Evolutionary conservation across 495 filamentous ascomycete genomes (phyloP), one percentile per base, ranked within the genome.

Genomic region (Tirmania nivea): DNA sequence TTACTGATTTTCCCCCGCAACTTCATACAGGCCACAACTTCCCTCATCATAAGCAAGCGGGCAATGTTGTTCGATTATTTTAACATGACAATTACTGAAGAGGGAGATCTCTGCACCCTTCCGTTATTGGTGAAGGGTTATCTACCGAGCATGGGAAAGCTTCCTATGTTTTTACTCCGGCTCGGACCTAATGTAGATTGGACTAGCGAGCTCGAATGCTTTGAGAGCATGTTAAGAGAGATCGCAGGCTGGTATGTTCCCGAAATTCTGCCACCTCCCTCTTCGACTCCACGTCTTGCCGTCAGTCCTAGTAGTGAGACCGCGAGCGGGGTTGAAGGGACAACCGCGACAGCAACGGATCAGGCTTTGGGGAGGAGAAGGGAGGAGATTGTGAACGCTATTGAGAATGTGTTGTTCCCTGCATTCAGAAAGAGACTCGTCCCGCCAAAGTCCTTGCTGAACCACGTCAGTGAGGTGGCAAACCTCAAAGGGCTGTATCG

Each of bases 11-110:
- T 31, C 25, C 25, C 25, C 25, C 25, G 25, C 25, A 31, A 31
- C 25, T 31, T 31, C 7, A 31, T 7, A 52, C 49, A 52, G 17
- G 31, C 61, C 55, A 62, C 55, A 20, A 57, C 61, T 39, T 62
- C 65, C 14, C 73, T 78, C 14, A 74, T 99, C 14, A 70, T 94
- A 34, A 74, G 78, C 36, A 75, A 81, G 4, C 74, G 84, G 16
- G 80, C 86, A 55, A 92, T 99, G 85, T 75, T 99, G 2, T 68
- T 75, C 21, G 89, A 95, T 64, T 99, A 99, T 67, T 95, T 99
- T 69, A 76, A 79, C 12, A 64, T 99, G 49, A 78, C 92, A 52
- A 79, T 99, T 48, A 83, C 81, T 4, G 75, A 75, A 10, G 71
- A 81, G 0, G 92, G 88, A 16, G 76, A 90, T 52, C 69, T 99